A percentile compares a stretch with the other conserved stretches of the same genome.
Evolutionary conservation across 495 filamentous ascomycete species (phyloP).

Genomic region (Apodospora peruviana): DNA sequence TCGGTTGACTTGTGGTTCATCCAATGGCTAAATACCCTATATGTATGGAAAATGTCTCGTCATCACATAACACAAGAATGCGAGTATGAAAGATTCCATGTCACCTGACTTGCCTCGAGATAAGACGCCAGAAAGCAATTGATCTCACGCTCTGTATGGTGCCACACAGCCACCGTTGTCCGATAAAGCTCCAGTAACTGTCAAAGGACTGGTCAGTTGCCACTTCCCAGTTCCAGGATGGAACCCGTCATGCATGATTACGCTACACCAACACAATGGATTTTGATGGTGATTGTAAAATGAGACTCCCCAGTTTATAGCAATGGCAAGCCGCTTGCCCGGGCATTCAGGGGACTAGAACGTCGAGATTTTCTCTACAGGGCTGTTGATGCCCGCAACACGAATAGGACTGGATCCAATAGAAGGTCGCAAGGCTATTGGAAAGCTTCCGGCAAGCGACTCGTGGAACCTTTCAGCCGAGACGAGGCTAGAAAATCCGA

Average conservation of each 20-base stretch:
- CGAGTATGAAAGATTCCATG: too few species aligned
- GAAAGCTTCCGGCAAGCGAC: conserved; percentile 5
- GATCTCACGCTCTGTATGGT: too few species aligned
- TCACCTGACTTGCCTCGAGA: too few species aligned
- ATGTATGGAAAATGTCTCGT: too few species aligned
- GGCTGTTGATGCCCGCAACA: background rate
- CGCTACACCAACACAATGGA: background rate
- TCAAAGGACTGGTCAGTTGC: background rate
- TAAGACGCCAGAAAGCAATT: too few species aligned
- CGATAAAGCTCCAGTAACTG: background rate
- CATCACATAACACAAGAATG: too few species aligned
- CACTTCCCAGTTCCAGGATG: background rate
- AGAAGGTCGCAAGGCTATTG: conserved; percentile 19
- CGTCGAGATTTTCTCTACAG: background rate
- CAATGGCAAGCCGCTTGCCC: background rate
- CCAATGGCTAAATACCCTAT: too few species aligned
- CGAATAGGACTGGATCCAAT: conserved; percentile 7
- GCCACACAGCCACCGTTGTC: background rate
- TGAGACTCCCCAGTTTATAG: background rate
- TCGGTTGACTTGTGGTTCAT: too few species aligned
- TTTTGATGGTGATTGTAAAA: too few species aligned
- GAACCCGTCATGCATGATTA: background rate
- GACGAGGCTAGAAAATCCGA: conserved; percentile 14
- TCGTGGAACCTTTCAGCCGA: conserved; percentile 26
- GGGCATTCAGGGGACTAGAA: background rate